Conservation (phyloP, 2,329 filamentous ascomycete species). For the Thermoascus crustaceus region DNA sequence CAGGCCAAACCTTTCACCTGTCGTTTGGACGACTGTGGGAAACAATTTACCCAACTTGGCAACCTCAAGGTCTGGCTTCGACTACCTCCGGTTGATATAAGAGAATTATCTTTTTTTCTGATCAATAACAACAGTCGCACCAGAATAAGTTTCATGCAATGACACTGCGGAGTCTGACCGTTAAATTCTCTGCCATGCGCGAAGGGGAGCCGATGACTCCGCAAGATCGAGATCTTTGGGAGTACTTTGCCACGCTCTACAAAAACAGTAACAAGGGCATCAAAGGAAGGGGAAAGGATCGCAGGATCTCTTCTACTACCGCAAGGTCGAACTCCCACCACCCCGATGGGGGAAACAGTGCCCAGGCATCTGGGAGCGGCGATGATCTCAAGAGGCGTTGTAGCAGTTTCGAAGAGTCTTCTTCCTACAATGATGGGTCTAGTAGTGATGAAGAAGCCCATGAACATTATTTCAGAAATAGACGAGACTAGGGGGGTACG, state of each 20-base stretch:
- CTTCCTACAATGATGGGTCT: slow-evolving; percentile 22
- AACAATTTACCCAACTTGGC: slow-evolving; percentile 81
- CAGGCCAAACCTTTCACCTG: slow-evolving; percentile 73
- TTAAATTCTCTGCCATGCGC: slow-evolving; percentile 58
- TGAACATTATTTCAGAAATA: too few species aligned
- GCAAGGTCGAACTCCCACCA: slow-evolving; percentile 14
- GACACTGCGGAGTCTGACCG: slow-evolving; percentile 62
- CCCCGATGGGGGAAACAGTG: slow-evolving; percentile 10
- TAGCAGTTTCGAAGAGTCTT: slow-evolving; percentile 21
- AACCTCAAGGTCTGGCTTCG: slow-evolving; percentile 71
- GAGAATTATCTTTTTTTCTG: too few species aligned
- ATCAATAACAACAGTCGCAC: slow-evolving; percentile 54
- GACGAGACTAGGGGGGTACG: too few species aligned
- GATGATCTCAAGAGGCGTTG: slow-evolving; percentile 20
- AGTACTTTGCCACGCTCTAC: slow-evolving; percentile 81
- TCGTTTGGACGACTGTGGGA: slow-evolving; percentile 72
- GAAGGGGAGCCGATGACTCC: slow-evolving; percentile 56
- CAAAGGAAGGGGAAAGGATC: slow-evolving; percentile 85
- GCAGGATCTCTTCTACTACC: slow-evolving; percentile 34
- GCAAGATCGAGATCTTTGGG: slow-evolving; percentile 68
- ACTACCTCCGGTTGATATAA: too few species aligned
- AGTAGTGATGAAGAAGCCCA: slow-evolving; percentile 28
- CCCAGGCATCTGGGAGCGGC: slow-evolving; percentile 15
- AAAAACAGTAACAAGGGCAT: slow-evolving; percentile 98
- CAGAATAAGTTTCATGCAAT: slow-evolving; percentile 86